A percentile compares a stretch with the other conserved stretches of the same genome.
phyloP scores from a whole-genome alignment of 1,284 basidiomycete genomes.

The Ceratobasidium sp. region DNA sequence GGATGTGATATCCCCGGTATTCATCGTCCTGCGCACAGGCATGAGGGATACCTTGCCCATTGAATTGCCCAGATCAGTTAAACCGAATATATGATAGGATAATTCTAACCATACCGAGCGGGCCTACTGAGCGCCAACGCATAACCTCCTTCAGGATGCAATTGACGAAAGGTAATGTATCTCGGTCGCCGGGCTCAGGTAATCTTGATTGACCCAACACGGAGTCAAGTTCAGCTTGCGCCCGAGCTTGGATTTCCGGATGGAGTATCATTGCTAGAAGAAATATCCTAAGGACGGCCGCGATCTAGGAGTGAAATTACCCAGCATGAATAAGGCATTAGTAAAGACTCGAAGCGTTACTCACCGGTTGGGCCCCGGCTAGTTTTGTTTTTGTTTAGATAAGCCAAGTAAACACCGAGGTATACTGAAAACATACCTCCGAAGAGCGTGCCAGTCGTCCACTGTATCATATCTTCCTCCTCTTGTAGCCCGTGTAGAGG shows the following conservation, averaged over 20 bases:
- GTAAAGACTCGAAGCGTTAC: background rate
- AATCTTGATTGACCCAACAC: constrained; percentile 22
- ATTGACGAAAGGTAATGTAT: constrained; percentile 41
- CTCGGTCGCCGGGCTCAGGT: constrained; percentile 22
- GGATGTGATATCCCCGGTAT: constrained; percentile 58
- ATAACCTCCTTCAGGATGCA: constrained; percentile 40
- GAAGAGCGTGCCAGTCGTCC: constrained; percentile 35
- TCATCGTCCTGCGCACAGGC: constrained; percentile 56
- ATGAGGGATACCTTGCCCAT: constrained; percentile 55
- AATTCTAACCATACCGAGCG: constrained; percentile 14
- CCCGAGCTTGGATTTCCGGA: constrained; percentile 34
- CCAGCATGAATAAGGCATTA: background rate
- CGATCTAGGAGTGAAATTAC: background rate
- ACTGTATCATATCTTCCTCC: constrained; percentile 29
- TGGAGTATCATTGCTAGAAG: constrained; percentile 44
- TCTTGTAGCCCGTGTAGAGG: background rate
- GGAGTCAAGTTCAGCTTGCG: constrained; percentile 31
- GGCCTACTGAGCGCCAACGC: constrained; percentile 39
- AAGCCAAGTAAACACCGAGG: background rate
- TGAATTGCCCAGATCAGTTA: too few species aligned
- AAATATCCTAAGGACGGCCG: constrained; percentile 9
- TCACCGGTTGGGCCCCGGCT: constrained; percentile 33
- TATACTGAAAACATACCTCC: background rate
- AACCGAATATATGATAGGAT: background rate
- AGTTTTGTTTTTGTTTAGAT: background rate